Evolutionary conservation across 805 yeast genomes (phyloP).

Genomic region (Lachancea lanzarotensis): DNA sequence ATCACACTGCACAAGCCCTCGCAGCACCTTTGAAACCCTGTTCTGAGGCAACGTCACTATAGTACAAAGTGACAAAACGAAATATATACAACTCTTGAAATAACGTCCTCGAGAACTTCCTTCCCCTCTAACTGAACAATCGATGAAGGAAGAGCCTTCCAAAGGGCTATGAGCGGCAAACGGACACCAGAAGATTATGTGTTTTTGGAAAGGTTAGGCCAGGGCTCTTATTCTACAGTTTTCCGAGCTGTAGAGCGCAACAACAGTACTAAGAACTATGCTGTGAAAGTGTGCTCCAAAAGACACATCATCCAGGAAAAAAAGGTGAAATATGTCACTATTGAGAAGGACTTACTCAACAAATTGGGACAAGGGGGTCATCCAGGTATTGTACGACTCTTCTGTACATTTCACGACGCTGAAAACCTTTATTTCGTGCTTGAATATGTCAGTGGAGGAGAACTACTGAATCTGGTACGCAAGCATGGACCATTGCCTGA

Average conservation of each 20-base stretch:
- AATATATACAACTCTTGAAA: background rate
- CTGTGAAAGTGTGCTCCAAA: conserved; percentile 86
- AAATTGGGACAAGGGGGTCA: conserved; percentile 68
- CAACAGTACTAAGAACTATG: conserved; percentile 73
- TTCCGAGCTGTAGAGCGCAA: conserved; percentile 78
- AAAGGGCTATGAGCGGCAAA: conserved; percentile 16
- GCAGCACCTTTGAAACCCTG: too few relatives aligned
- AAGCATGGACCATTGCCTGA: conserved; percentile 74
- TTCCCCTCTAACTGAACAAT: background rate
- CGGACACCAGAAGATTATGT: conserved; percentile 32
- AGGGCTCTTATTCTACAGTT: conserved; percentile 94
- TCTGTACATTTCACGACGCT: conserved; percentile 93
- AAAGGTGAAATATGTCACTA: conserved; percentile 91
- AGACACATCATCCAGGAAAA: conserved; percentile 90
- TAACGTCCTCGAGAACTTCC: background rate
- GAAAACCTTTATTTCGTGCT: conserved; percentile 82
- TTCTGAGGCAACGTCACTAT: background rate
- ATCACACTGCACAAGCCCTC: too few relatives aligned
- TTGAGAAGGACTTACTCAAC: conserved; percentile 86
- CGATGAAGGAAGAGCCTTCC: background rate
- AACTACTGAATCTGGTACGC: conserved; percentile 70
- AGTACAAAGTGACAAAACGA: background rate
- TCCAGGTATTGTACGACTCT: conserved; percentile 88
- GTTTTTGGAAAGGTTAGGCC: conserved; percentile 52
- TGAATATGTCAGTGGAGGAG: conserved; percentile 95